A percentile compares a stretch with the other conserved stretches of the same genome.
These are phyloP conservation scores for Alternaria infectoria DNA, from an alignment of 2,329 filamentous ascomycete genomes.

Conservation along the genomic window DNA sequence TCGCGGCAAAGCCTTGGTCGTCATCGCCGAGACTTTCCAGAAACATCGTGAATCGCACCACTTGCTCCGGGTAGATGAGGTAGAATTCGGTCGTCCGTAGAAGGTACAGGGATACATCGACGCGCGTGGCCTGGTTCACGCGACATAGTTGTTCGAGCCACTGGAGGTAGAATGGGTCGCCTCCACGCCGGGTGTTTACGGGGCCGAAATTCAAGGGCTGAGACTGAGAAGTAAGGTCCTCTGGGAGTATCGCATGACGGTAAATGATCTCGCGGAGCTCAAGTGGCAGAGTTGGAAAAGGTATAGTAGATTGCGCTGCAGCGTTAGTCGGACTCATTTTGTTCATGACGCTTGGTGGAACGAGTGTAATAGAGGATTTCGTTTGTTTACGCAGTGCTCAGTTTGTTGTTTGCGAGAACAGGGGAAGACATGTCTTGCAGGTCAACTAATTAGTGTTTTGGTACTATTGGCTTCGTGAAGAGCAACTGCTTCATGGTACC, in stretches of 20 bases:
- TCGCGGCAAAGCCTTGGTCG: not conserved
- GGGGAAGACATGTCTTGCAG: not conserved
- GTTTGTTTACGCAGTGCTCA: not conserved
- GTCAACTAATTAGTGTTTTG: not conserved
- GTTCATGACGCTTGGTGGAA: not conserved
- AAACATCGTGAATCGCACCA: not conserved
- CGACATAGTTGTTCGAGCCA: constrained; percentile 9
- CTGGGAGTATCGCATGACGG: not conserved
- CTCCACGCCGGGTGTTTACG: not conserved
- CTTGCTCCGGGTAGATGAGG: constrained; percentile 1
- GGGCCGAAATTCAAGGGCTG: not conserved
- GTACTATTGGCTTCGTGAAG: not conserved
- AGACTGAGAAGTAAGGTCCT: not conserved
- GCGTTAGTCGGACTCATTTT: not conserved
- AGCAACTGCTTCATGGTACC: not conserved
- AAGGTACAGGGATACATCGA: constrained; percentile 6
- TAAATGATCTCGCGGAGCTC: constrained; percentile 10
- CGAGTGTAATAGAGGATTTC: not conserved
- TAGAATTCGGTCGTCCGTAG: constrained; percentile 1
- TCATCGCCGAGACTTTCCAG: not conserved
- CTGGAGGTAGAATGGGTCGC: not conserved
- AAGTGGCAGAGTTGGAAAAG: constrained; percentile 4
- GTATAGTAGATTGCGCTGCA: not conserved
- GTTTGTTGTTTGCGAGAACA: not conserved
- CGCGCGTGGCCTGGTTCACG: constrained; percentile 10